Evolutionary conservation across 1,139 yeast species (phyloP).

Genomic region (Sugiyamaella novakii): DNA sequence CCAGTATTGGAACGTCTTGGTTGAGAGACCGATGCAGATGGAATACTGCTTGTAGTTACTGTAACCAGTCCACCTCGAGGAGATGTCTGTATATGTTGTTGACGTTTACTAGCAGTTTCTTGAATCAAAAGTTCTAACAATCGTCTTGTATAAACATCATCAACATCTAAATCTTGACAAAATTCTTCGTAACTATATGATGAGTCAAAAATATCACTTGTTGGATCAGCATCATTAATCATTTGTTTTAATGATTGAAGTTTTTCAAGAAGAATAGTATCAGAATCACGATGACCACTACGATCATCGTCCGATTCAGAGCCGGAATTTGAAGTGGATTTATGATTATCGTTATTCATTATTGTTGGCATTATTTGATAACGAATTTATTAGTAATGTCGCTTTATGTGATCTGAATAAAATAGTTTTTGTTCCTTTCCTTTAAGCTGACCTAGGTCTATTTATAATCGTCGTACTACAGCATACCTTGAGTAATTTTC

Average conservation of each 20-base stretch:
- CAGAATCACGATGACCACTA: conserved; percentile 16
- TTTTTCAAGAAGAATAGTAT: conserved; percentile 24
- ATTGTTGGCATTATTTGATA: background rate
- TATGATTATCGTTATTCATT: conserved; percentile 1
- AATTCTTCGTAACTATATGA: conserved; percentile 32
- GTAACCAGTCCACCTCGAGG: conserved; percentile 10
- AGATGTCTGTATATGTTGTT: background rate
- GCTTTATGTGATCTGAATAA: too few relatives aligned
- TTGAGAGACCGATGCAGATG: background rate
- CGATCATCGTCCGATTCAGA: conserved; percentile 6
- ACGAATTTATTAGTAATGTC: conserved; percentile 1
- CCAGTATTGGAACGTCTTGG: background rate
- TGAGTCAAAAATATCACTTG: conserved; percentile 6
- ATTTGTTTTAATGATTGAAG: conserved; percentile 24
- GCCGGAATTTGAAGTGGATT: background rate
- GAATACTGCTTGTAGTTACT: background rate
- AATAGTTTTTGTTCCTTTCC: background rate
- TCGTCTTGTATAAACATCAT: conserved; percentile 29
- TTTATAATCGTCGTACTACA: background rate
- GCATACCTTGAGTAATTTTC: conserved; percentile 15
- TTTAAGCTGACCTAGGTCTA: conserved; percentile 15
- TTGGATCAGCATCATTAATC: conserved; percentile 20
- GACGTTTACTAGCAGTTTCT: conserved; percentile 31
- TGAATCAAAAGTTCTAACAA: conserved; percentile 32
- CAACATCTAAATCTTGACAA: conserved; percentile 34